Conservation (phyloP, 345 rosid genomes). For the Eucalyptus camaldulensis region DNA sequence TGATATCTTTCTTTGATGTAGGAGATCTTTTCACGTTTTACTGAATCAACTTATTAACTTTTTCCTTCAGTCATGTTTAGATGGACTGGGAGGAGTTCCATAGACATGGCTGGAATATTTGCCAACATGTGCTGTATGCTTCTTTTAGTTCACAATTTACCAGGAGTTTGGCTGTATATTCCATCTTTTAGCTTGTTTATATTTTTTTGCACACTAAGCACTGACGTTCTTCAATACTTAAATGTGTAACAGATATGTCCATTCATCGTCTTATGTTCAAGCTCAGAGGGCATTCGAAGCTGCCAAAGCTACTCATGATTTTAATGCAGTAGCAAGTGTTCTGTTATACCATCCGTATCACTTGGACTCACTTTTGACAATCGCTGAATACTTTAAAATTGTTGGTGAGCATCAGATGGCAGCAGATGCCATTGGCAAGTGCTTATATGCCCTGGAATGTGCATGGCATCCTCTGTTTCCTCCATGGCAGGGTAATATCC, state of each 20-base stretch:
- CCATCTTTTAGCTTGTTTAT: neutral
- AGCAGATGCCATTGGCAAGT: constrained; percentile 70
- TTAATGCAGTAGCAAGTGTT: constrained; percentile 69
- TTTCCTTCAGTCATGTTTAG: neutral
- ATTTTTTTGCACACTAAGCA: neutral
- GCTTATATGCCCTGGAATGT: constrained; percentile 79
- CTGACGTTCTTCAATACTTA: neutral
- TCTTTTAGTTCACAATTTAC: neutral
- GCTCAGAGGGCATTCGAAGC: constrained; percentile 75
- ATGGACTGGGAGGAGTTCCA: neutral
- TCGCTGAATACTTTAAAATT: constrained; percentile 85
- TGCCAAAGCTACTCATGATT: constrained; percentile 77
- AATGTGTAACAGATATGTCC: constrained; percentile 27
- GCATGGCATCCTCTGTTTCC: constrained; percentile 86
- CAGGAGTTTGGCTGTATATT: neutral
- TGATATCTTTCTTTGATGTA: neutral
- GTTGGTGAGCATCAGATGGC: constrained; percentile 80
- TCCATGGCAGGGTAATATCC: constrained; percentile 63
- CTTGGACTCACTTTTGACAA: constrained; percentile 80
- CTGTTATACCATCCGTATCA: constrained; percentile 65
- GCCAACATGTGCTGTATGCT: neutral
- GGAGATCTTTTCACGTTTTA: neutral
- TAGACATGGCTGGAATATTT: neutral
- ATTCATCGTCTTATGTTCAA: constrained; percentile 51
- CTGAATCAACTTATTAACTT: neutral